A percentile compares a stretch with the other conserved stretches of the same genome.
Evolutionary conservation across 108 stramenopile genomes (phyloP).

Genomic region (Chaetoceros tenuissimus): DNA sequence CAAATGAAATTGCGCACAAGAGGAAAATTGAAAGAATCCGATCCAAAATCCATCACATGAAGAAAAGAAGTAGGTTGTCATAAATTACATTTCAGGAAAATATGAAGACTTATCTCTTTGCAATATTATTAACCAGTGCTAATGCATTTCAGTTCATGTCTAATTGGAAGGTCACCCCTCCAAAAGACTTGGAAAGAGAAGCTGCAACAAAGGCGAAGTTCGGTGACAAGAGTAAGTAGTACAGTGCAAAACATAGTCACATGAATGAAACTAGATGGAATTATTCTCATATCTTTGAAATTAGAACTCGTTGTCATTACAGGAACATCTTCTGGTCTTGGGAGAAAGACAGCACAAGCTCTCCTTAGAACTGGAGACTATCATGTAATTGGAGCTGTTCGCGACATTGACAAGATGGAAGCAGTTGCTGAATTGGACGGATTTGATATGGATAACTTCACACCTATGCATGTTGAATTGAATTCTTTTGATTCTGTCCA

Average conservation of each 20-base stretch:
- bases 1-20: not conserved
- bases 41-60: not conserved
- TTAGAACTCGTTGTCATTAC: conserved; percentile 86
- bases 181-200: conserved; percentile 33
- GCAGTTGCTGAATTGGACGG: conserved; percentile 79
- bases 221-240: conserved; percentile 72
- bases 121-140: conserved; percentile 5
- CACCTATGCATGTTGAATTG: conserved; percentile 78
- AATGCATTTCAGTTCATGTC: conserved; percentile 70
- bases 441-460: conserved; percentile 68
- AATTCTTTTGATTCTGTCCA: conserved; percentile 83
- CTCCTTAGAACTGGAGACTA: conserved; percentile 71
- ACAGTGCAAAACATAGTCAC: conserved; percentile 4
- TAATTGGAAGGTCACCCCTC: conserved; percentile 61
- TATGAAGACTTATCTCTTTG: too few species aligned
- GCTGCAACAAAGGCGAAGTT: conserved; percentile 52
- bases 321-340: conserved; percentile 82
- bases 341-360: conserved; percentile 78
- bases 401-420: conserved; percentile 84
- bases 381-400: conserved; percentile 81
- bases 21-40: too few species aligned
- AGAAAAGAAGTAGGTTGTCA: not conserved
- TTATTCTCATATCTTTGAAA: conserved; percentile 21
- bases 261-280: too few species aligned
- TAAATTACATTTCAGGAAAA: conserved; percentile 4